phyloP scores from a whole-genome alignment of 768 basidiomycete genomes.

The Saitozyma podzolica region DNA sequence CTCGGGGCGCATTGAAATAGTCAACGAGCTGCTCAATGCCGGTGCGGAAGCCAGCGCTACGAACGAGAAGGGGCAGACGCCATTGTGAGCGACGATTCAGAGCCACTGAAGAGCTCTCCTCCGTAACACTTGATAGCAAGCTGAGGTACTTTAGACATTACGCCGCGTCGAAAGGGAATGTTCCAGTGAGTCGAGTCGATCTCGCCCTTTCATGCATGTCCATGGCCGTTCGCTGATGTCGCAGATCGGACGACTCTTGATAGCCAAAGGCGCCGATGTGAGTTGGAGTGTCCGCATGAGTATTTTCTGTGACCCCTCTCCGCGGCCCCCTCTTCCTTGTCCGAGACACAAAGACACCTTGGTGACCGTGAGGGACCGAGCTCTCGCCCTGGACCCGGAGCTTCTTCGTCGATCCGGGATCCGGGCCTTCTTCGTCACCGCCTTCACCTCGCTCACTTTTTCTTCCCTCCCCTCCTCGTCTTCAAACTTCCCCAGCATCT shows the following conservation, averaged over 20 bases:
- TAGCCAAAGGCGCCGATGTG: conserved; percentile 87
- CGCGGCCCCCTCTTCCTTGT: too few relatives aligned
- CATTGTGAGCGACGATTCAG: conserved; percentile 38
- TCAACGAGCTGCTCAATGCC: conserved; percentile 46
- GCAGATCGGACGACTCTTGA: conserved; percentile 82
- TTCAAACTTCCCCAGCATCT: neutral
- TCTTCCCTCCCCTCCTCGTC: too few relatives aligned
- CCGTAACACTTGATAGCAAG: neutral
- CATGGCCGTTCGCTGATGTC: conserved; percentile 7
- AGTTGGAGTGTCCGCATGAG: conserved; percentile 39
- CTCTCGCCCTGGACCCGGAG: neutral
- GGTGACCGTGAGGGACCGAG: neutral
- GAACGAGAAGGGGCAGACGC: conserved; percentile 52
- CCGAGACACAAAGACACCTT: too few relatives aligned
- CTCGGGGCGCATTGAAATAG: conserved; percentile 44
- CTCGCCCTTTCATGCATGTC: neutral
- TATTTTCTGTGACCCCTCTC: conserved; percentile 23
- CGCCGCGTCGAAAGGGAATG: conserved; percentile 52
- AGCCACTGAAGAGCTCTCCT: neutral
- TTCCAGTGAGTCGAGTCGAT: conserved; percentile 32
- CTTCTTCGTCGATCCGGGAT: neutral
- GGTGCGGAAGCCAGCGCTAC: conserved; percentile 47
- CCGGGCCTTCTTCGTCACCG: too few relatives aligned
- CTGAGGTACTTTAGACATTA: conserved; percentile 47
- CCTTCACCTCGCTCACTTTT: too few relatives aligned